Conservation (phyloP, 129 eudicot species). For the Solidago caesia region DNA sequence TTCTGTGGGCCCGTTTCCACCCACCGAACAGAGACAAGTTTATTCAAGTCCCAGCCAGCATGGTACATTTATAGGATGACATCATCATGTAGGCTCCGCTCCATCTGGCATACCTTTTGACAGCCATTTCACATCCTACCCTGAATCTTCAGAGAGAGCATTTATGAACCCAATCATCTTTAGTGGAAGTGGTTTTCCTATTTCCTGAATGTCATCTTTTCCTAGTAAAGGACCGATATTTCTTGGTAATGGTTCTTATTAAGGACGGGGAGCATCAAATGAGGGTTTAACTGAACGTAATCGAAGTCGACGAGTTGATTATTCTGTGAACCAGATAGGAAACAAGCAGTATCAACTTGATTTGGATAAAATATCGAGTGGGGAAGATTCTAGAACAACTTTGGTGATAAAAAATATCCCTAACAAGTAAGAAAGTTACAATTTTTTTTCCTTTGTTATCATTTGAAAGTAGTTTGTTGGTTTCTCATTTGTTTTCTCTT, state of each 20-base stretch:
- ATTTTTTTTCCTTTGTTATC: conserved; percentile 6
- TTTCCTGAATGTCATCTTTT: conserved; percentile 63
- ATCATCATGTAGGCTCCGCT: conserved; percentile 82
- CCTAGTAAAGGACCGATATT: conserved; percentile 57
- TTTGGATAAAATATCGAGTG: conserved; percentile 79
- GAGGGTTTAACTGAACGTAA: conserved; percentile 59
- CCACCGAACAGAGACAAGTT: conserved; percentile 19
- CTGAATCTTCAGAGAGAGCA: conserved; percentile 66
- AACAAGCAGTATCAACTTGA: conserved; percentile 89
- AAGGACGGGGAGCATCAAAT: conserved; percentile 39
- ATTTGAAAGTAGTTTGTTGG: conserved; percentile 17
- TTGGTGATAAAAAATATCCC: conserved; percentile 96
- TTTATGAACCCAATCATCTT: conserved; percentile 42
- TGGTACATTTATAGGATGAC: conserved; percentile 47
- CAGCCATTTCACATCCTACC: conserved; percentile 59
- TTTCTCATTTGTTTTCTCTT: not conserved
- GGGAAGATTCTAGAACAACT: conserved; percentile 87
- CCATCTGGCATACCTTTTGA: conserved; percentile 67
- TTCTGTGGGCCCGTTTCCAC: conserved; percentile 39
- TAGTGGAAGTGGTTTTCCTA: conserved; percentile 67
- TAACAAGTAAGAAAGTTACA: conserved; percentile 62
- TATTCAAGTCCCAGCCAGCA: conserved; percentile 53
- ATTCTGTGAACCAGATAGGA: conserved; percentile 61
- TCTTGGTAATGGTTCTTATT: conserved; percentile 60
- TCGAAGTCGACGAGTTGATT: conserved; percentile 60